These are phyloP conservation scores for Coemansia sp. DNA, from an alignment of 192 early-diverging fungal species.

Conservation along the genomic window DNA sequence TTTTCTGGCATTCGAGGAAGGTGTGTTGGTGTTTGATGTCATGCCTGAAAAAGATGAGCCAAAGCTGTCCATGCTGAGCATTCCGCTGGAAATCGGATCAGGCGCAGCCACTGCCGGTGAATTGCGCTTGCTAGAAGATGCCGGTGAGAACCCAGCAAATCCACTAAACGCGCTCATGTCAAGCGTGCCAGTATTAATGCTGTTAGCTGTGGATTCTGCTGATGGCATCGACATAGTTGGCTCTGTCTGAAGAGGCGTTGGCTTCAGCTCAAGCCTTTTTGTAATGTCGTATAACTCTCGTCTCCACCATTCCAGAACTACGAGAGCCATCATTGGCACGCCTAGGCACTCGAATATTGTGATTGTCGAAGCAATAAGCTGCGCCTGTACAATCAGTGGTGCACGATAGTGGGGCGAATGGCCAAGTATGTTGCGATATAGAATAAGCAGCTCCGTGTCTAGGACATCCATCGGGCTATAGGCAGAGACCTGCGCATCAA, in stretches of 20 bases:
- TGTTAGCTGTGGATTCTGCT: background rate
- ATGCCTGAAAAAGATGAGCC: slow-evolving; percentile 29
- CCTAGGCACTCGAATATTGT: slow-evolving; percentile 57
- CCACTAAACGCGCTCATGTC: slow-evolving; percentile 40
- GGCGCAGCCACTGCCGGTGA: background rate
- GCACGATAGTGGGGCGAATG: slow-evolving; percentile 47
- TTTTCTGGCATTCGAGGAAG: background rate
- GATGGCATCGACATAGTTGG: background rate
- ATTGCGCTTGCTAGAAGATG: background rate
- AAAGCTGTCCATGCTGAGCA: slow-evolving; percentile 38
- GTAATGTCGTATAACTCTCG: slow-evolving; percentile 36
- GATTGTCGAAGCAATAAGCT: slow-evolving; percentile 53
- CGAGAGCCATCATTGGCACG: slow-evolving; percentile 51
- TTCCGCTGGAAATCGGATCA: slow-evolving; percentile 31
- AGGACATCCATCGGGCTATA: slow-evolving; percentile 43
- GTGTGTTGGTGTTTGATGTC: background rate
- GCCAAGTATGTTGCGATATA: slow-evolving; percentile 48
- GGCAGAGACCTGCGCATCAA: slow-evolving; percentile 23
- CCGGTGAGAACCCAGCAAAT: slow-evolving; percentile 26
- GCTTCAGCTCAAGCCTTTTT: slow-evolving; percentile 2
- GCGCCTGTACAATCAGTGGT: slow-evolving; percentile 40
- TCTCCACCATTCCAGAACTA: slow-evolving; percentile 56
- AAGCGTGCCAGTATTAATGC: slow-evolving; percentile 16
- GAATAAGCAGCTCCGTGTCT: slow-evolving; percentile 50
- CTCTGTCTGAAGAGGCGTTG: background rate